Evolutionary conservation across 495 filamentous ascomycete genomes (phyloP).

Genomic region (Xylaria nigripes): DNA sequence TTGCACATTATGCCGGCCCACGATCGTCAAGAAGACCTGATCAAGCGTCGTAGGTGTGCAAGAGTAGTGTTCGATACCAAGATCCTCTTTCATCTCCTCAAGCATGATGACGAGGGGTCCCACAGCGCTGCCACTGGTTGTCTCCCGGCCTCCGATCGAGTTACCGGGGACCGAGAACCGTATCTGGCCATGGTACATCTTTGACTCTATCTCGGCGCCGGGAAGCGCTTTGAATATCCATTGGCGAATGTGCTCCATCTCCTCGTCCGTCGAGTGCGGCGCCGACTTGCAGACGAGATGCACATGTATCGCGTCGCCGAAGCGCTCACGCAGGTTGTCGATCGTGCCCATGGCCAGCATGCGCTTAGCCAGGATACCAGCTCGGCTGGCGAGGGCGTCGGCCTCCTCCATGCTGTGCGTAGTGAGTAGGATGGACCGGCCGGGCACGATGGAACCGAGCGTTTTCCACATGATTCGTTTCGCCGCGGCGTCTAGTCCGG

Average conservation of each 20-base stretch:
- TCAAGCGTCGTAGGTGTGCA: constrained; percentile 77
- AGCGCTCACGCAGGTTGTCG: constrained; percentile 48
- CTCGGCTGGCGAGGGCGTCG: constrained; percentile 59
- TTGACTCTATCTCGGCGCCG: constrained; percentile 56
- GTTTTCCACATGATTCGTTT: constrained; percentile 73
- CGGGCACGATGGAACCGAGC: constrained; percentile 47
- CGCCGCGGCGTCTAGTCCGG: constrained; percentile 63
- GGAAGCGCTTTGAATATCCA: constrained; percentile 55
- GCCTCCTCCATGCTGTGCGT: constrained; percentile 80
- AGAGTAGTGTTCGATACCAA: constrained; percentile 72
- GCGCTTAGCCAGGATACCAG: constrained; percentile 60
- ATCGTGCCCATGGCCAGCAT: constrained; percentile 66
- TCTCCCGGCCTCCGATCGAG: constrained; percentile 13
- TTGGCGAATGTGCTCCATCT: constrained; percentile 51
- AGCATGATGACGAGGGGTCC: constrained; percentile 61
- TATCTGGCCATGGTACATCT: constrained; percentile 75
- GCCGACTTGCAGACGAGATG: constrained; percentile 68
- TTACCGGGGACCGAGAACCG: constrained; percentile 60
- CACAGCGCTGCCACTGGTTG: constrained; percentile 33
- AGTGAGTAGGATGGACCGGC: constrained; percentile 59
- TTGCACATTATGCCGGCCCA: constrained; percentile 62
- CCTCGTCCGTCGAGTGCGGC: constrained; percentile 56
- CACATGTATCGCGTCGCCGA: constrained; percentile 56
- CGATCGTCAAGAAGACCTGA: constrained; percentile 79
- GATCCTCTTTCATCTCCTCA: constrained; percentile 53